Conservation (phyloP, 148 eudicot species). For the Nepenthes mirabilis region DNA sequence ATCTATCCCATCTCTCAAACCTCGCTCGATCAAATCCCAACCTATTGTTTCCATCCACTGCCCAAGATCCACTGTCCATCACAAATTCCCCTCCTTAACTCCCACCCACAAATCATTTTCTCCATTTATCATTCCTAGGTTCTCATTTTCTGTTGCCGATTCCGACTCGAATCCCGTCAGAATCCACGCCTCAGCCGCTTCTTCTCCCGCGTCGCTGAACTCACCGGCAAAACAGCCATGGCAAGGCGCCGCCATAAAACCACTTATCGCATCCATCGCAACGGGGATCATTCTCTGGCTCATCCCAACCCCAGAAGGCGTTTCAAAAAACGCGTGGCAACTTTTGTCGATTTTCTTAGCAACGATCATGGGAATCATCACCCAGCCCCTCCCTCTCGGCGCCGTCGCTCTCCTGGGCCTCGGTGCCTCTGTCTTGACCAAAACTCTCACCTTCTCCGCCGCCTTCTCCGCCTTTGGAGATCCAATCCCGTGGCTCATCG, state of each 20-base stretch:
- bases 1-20: constrained; percentile 16
- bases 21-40: constrained; percentile 13
- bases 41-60: constrained; percentile 11
- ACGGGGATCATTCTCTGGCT: constrained; percentile 70
- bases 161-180: constrained; percentile 1
- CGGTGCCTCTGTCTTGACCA: constrained; percentile 72
- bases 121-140: constrained; percentile 2
- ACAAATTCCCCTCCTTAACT: neutral
- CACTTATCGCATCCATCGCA: constrained; percentile 54
- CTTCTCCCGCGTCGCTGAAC: constrained; percentile 12
- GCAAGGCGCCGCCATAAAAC: constrained; percentile 64
- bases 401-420: constrained; percentile 82
- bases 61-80: constrained; percentile 9
- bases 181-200: constrained; percentile 16
- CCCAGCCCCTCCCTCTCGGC: constrained; percentile 83
- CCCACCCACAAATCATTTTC: neutral
- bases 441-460: constrained; percentile 75
- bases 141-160: neutral
- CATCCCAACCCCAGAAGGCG: constrained; percentile 62
- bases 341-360: constrained; percentile 68
- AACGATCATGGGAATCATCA: constrained; percentile 80
- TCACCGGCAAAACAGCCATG: constrained; percentile 22
- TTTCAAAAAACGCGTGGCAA: constrained; percentile 66
- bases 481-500: constrained; percentile 88
- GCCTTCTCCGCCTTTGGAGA: constrained; percentile 94